Base-by-base conservation (phyloP, 345 rosid genomes). In the Reutealis trisperma region DNA sequence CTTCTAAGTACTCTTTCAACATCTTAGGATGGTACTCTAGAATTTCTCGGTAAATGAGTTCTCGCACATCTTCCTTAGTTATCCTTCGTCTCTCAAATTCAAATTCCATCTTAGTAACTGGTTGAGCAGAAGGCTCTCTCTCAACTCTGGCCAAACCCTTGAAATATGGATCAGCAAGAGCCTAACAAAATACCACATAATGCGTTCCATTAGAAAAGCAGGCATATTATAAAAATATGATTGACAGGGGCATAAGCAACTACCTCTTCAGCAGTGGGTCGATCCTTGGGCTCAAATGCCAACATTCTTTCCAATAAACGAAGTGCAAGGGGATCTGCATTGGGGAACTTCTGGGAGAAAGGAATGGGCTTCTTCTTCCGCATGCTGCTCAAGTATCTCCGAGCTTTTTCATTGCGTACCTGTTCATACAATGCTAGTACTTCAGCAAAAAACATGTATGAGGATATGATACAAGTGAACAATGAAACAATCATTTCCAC, bases 341-440 rank as follows among this genome's bases (percentile, higher is more conserved):
- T 85, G 34, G 98, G 97, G 76, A 94, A 94, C 87, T 93, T 94
- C 22, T 94, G 97, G 65, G 95, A 83, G 76, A 94, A 84, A 1
- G 95, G 92, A 81, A 91, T 67, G 54, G 94, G 90, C 78, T 90
- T 94, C 85, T 94, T 94, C 88, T 85, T 93, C 77, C 98, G 83
- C 98, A 93, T 93, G 87, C 97, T 91, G 88, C 98, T 88, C 63
- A 93, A 86, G 88, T 94, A 94, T 83, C 97, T 87, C 61, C 97
- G 85, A 80, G 98, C 98, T 86, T 94, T 94, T 87, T 94, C 98
- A 78, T 94, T 94, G 77, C 98, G 91, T 58, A 94, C 97, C 97
- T 94, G 89, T 72, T 75, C 74, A 75, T 60, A 75, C 59, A 59
- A 81, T 63, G 55, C 22, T 68, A 44, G 42, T 8, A 63, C 64